Evolutionary conservation across 2,329 filamentous ascomycete genomes (phyloP).

Genomic region (Exophiala viscosa): DNA sequence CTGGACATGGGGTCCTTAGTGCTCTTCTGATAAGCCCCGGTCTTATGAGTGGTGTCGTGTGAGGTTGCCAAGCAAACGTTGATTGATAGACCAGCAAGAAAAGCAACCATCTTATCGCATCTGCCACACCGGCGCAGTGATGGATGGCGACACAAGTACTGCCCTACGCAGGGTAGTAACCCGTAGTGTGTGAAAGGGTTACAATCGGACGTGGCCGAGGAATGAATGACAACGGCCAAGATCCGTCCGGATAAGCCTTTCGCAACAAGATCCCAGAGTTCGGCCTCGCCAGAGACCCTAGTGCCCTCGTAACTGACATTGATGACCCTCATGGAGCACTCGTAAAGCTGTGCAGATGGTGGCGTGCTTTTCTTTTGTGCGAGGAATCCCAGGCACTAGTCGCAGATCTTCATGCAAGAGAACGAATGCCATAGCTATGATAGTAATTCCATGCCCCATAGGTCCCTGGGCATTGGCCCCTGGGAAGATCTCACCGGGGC

Average conservation of each 20-base stretch:
- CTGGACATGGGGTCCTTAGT: neutral
- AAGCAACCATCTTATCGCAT: neutral
- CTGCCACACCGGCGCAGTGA: no score
- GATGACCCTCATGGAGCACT: no score
- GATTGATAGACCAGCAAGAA: neutral
- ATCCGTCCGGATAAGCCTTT: neutral
- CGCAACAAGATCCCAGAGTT: neutral
- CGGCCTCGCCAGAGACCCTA: neutral
- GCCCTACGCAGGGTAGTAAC: neutral
- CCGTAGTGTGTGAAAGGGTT: neutral
- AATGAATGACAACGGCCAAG: neutral
- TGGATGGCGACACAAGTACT: neutral
- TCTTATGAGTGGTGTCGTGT: neutral
- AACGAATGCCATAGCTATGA: no score
- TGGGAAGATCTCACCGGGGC: no score
- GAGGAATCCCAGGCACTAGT: no score
- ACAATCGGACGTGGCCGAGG: neutral
- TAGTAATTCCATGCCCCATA: no score
- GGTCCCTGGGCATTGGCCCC: no score
- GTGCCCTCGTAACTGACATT: no score
- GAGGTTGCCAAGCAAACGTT: neutral
- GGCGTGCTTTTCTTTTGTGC: no score
- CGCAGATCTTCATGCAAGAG: no score
- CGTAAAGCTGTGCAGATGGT: no score
- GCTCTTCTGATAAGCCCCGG: neutral